These are phyloP conservation scores for Backusella parvicylindrica DNA, from an alignment of 192 early-diverging fungal species.

Conservation along the genomic window DNA sequence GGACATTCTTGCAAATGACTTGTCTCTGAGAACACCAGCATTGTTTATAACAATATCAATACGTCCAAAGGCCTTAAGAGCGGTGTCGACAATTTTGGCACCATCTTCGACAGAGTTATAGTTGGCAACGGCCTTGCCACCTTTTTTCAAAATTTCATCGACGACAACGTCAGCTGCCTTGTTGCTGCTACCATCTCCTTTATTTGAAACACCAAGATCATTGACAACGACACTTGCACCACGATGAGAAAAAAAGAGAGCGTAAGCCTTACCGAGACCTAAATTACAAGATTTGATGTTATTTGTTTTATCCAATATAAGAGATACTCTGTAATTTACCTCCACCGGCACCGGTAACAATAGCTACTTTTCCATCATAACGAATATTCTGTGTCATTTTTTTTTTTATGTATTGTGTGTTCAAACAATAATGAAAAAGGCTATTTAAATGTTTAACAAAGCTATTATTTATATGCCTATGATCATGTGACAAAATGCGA, in stretches of 20 bases:
- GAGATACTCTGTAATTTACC: conserved; percentile 47
- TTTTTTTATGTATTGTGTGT: neutral
- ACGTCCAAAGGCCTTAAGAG: conserved; percentile 89
- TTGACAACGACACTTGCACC: conserved; percentile 96
- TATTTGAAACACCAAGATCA: conserved; percentile 80
- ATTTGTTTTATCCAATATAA: neutral
- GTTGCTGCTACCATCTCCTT: conserved; percentile 70
- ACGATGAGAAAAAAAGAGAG: conserved; percentile 86
- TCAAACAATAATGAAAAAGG: neutral
- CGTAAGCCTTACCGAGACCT: conserved; percentile 84
- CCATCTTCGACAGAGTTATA: conserved; percentile 97
- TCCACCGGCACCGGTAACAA: conserved; percentile 95
- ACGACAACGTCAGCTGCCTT: conserved; percentile 92
- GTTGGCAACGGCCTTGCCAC: conserved; percentile 93
- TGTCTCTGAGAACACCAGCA: conserved; percentile 96
- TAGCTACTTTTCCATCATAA: conserved; percentile 81
- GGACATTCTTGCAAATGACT: conserved; percentile 93
- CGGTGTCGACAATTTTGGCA: conserved; percentile 96
- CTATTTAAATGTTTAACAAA: neutral
- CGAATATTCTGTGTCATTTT: conserved; percentile 48
- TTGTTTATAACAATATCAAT: conserved; percentile 98
- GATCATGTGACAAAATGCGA: neutral
- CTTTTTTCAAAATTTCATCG: conserved; percentile 85
- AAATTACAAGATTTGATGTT: neutral
- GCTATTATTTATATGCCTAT: neutral